Evolutionary conservation across 306 rosid species (phyloP), one percentile per base, ranked within the genome.

Genomic region (Alnus rubra): DNA sequence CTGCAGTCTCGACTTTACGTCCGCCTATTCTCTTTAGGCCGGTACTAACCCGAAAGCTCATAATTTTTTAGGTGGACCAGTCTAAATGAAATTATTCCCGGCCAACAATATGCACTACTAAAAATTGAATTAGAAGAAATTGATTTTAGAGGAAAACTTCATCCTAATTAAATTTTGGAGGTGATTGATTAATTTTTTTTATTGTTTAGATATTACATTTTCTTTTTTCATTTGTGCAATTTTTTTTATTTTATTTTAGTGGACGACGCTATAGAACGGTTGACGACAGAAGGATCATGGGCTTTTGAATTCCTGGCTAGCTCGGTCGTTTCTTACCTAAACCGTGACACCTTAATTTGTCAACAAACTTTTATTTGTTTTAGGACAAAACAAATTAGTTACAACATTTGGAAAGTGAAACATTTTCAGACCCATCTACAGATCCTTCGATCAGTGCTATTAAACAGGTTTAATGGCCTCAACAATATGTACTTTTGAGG

Each of bases 271-370:
- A 60, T 30, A 30, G 23, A 37, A 60, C 13, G 48, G 71, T 15
- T 15, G 49, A 65, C 45, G 0, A 55, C 12, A 65, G 50, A 68
- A 68, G 51, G 15, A 68, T 68, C 3, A 68, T 68, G n/a, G 72
- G 49, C 0, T 68, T 68, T 42, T n/a, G 8, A 68, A 4, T 68
- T 31, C n/a, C 9, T 30, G 69, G 18, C 9, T 30, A 44, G 18
- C 44, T 33, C n/a, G 72, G 49, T n/a, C 72, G n/a, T 68, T 68
- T 42, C 51, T 68, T 18, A 68, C 72, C 33, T 39, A 39, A 68
- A 68, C 48, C 28, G 15, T 68, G 72, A 64, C 45, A 64, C 48
- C 70, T 14, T 64, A 35, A 28, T 35, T 39, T 14, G 23, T 15
- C 70, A 6, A 64, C 28, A 13, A 33, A 62, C 35, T 30, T 1